phyloP scores from a whole-genome alignment of 2,329 filamentous ascomycete genomes.

The Albifimbria verrucaria region DNA sequence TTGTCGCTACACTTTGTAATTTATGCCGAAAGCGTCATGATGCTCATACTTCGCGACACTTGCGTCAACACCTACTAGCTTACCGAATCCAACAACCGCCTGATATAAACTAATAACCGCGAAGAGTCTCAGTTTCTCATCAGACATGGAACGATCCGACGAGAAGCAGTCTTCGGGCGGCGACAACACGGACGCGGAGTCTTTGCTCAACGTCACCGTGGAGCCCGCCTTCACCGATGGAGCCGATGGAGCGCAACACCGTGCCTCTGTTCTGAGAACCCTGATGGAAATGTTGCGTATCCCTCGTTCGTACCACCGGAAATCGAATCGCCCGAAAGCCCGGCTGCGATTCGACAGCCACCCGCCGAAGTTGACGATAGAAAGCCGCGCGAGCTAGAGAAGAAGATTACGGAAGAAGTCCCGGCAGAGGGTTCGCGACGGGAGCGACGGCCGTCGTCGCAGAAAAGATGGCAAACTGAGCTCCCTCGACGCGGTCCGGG shows the following conservation, averaged over 20 bases:
- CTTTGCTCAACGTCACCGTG: neutral
- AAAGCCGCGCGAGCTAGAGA: slow-evolving; percentile 1
- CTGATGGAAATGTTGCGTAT: slow-evolving; percentile 5
- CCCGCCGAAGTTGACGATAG: neutral
- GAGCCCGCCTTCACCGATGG: neutral
- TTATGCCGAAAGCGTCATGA: neutral
- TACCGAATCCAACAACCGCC: neutral
- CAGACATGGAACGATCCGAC: neutral
- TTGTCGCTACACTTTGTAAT: neutral
- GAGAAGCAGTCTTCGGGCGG: neutral
- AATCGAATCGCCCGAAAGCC: slow-evolving; percentile 1
- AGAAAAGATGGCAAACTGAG: slow-evolving; percentile 16
- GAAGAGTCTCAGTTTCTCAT: no score
- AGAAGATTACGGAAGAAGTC: slow-evolving; percentile 1
- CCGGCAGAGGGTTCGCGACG: neutral
- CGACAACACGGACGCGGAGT: neutral
- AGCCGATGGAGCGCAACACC: neutral
- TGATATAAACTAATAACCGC: no score
- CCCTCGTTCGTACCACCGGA: slow-evolving; percentile 2
- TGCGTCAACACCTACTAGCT: neutral
- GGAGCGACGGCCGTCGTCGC: slow-evolving; percentile 1
- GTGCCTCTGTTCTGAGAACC: neutral
- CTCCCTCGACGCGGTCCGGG: slow-evolving; percentile 9
- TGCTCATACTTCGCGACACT: neutral
- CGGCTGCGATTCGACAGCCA: neutral